Conservation (phyloP, 176 grass and related monocot species). For the Coix lacrymajobi region DNA sequence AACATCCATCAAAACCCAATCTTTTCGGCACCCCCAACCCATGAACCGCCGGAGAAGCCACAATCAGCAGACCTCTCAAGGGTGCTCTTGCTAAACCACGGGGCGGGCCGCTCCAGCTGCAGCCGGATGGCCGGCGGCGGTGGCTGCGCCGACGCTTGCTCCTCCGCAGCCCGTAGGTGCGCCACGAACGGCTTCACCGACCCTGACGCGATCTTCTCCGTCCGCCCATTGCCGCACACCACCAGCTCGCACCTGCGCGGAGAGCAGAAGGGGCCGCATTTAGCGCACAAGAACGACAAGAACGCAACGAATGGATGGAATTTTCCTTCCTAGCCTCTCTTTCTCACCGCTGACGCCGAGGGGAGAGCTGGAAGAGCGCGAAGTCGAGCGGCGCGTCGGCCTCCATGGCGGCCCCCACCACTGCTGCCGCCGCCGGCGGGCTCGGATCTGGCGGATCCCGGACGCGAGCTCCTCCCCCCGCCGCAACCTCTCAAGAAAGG, state of each 20-base stretch:
- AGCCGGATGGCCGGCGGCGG: constrained; percentile 48
- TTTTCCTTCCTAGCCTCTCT: not conserved
- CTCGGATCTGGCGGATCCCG: constrained; percentile 51
- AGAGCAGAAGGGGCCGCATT: constrained; percentile 13
- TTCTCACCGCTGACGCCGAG: constrained; percentile 74
- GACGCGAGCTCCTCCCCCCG: not conserved
- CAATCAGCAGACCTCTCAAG: constrained; percentile 72
- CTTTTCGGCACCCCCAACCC: not conserved
- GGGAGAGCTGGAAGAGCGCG: constrained; percentile 93
- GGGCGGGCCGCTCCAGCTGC: constrained; percentile 50
- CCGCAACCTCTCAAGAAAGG: constrained; percentile 16
- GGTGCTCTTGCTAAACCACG: constrained; percentile 97
- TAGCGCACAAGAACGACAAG: constrained; percentile 9
- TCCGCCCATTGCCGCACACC: constrained; percentile 77
- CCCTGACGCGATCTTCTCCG: constrained; percentile 96
- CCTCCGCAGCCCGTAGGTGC: constrained; percentile 80
- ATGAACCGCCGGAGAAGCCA: not conserved
- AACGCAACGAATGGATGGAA: constrained; percentile 11
- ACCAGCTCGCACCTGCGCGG: constrained; percentile 84
- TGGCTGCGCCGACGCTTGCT: constrained; percentile 54
- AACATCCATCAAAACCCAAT: constrained; percentile 16
- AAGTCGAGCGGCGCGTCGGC: constrained; percentile 67
- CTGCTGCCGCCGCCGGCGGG: not conserved
- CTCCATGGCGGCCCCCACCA: constrained; percentile 51
- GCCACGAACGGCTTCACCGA: constrained; percentile 85